These are phyloP conservation scores for Ceratorhiza oryzae-sativae DNA, from an alignment of 1,284 basidiomycete genomes.

Conservation along the genomic window DNA sequence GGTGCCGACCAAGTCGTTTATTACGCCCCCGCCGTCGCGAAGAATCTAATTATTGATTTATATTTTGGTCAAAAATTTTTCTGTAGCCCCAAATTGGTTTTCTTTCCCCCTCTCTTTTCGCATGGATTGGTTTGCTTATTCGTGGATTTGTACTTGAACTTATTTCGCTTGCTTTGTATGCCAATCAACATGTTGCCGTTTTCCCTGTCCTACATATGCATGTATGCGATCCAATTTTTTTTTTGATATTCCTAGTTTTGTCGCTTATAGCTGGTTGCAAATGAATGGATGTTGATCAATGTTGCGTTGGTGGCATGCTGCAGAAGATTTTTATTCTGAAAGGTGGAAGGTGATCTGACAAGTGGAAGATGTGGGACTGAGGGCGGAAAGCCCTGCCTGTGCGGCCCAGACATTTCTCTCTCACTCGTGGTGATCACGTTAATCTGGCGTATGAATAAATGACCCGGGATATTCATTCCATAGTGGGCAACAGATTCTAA, in stretches of 20 bases:
- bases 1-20: slow-evolving; percentile 37
- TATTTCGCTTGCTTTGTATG: background rate
- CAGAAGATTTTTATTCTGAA: no score
- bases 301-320: no score
- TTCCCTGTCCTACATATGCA: background rate
- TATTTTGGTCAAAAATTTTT: background rate
- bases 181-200: background rate
- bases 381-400: no score
- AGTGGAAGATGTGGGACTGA: no score
- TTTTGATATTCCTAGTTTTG: background rate
- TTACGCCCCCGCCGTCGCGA: slow-evolving; percentile 31
- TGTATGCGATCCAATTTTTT: background rate
- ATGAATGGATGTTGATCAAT: background rate
- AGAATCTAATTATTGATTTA: slow-evolving; percentile 23
- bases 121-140: background rate
- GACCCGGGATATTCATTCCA: no score
- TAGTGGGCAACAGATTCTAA: no score
- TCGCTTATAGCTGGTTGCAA: background rate
- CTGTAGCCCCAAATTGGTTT: slow-evolving; percentile 11
- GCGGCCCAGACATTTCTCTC: no score
- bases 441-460: no score
- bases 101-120: background rate
- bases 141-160: slow-evolving; percentile 5
- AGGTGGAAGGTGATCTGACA: no score
- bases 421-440: no score